Conservation (phyloP, 352 stramenopile genomes). For the Achlya hypogyna region DNA sequence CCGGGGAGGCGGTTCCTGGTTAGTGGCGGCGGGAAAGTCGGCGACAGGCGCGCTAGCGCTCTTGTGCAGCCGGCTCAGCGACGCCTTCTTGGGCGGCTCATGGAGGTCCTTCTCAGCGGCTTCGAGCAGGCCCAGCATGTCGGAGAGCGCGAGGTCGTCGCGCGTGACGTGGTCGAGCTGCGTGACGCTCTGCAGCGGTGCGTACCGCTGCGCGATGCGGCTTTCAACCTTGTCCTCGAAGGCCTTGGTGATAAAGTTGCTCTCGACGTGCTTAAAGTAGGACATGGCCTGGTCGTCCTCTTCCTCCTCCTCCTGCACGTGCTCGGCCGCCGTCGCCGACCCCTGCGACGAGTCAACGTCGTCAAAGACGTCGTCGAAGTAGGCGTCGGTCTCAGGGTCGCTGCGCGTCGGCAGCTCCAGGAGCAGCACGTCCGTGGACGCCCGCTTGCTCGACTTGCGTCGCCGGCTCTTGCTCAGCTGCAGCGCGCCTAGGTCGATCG, state of each 20-base stretch:
- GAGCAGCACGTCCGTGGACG: background rate
- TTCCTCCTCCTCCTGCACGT: background rate
- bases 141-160: background rate
- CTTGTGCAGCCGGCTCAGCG: background rate
- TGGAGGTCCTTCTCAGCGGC: background rate
- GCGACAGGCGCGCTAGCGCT: background rate
- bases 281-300: background rate
- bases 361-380: background rate
- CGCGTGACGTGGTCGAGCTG: background rate
- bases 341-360: background rate
- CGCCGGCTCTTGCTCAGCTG: background rate
- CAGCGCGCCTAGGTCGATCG: background rate
- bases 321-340: background rate
- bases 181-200: background rate
- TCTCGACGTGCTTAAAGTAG: conserved; percentile 15
- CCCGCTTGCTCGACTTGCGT: background rate
- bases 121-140: background rate
- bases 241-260: conserved; percentile 6
- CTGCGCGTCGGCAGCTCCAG: too few species aligned
- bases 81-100: background rate
- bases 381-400: background rate
- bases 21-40: too few species aligned
- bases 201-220: conserved; percentile 5
- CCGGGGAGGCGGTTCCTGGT: background rate
- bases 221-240: conserved; percentile 17